phyloP scores from a whole-genome alignment of 208 protist genomes.

The Crithidia expoeki region DNA sequence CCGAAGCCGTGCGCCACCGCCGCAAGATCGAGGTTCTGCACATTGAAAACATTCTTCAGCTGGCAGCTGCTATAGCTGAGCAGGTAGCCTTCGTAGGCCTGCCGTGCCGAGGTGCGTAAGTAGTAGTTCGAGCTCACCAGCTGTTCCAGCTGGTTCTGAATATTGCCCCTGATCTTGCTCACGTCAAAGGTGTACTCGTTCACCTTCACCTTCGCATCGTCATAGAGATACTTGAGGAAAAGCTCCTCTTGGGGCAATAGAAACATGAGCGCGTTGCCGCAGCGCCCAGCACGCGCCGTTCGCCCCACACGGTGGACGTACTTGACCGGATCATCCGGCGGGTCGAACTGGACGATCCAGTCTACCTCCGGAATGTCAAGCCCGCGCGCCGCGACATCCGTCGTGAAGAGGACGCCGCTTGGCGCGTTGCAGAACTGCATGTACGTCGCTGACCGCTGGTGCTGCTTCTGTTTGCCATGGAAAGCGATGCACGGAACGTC shows the following conservation, averaged over 20 bases:
- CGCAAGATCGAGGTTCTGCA: constrained; percentile 96
- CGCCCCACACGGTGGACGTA: constrained; percentile 99
- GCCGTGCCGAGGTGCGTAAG: constrained; percentile 95
- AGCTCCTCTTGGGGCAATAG: constrained; percentile 98
- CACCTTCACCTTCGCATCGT: constrained; percentile 95
- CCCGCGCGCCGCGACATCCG: constrained; percentile 98
- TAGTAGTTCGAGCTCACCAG: constrained; percentile 99
- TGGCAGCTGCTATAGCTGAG: constrained; percentile 98
- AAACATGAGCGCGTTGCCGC: constrained; percentile 96
- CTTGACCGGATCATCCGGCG: constrained; percentile 99
- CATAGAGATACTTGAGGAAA: constrained; percentile 98
- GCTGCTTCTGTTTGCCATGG: constrained; percentile 99
- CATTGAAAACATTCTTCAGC: constrained; percentile 99
- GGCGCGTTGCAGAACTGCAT: constrained; percentile 99
- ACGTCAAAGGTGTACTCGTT: constrained; percentile 98
- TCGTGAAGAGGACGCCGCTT: constrained; percentile 98
- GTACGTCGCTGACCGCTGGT: constrained; percentile 99
- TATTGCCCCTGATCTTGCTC: constrained; percentile 94
- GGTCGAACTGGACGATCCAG: constrained; percentile 99
- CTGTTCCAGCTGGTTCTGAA: constrained; percentile 96
- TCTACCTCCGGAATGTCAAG: constrained; percentile 99
- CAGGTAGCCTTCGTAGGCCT: constrained; percentile 98
- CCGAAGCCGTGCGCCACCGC: constrained; percentile 95
- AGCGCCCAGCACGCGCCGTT: constrained; percentile 95
- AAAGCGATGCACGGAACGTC: constrained; percentile 99